Conservation (phyloP, 495 filamentous ascomycete species). For the Penicillium cosmopolitanum region DNA sequence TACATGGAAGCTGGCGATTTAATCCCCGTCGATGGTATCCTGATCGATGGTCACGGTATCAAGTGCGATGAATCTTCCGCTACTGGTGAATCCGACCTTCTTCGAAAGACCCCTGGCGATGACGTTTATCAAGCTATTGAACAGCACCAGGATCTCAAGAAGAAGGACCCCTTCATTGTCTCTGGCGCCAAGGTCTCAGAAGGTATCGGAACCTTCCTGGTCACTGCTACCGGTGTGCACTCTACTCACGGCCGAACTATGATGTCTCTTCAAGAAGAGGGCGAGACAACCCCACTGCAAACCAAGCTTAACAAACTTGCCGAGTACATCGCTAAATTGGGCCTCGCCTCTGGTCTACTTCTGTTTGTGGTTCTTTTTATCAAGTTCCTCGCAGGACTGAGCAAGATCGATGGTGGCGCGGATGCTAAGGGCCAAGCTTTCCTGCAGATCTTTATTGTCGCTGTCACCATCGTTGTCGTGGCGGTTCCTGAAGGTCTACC, state of each 20-base stretch:
- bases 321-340: slow-evolving; percentile 92
- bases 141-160: slow-evolving; percentile 70
- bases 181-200: slow-evolving; percentile 93
- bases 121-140: slow-evolving; percentile 84
- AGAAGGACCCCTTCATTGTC: slow-evolving; percentile 92
- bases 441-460: slow-evolving; percentile 90
- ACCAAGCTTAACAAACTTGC: slow-evolving; percentile 89
- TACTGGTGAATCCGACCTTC: slow-evolving; percentile 82
- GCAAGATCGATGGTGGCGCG: slow-evolving; percentile 52
- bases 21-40: slow-evolving; percentile 78
- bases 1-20: slow-evolving; percentile 87
- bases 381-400: slow-evolving; percentile 76
- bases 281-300: slow-evolving; percentile 92
- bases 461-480: slow-evolving; percentile 93
- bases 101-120: slow-evolving; percentile 71
- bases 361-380: slow-evolving; percentile 93
- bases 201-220: slow-evolving; percentile 83
- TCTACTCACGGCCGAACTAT: slow-evolving; percentile 90
- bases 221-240: slow-evolving; percentile 86
- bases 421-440: slow-evolving; percentile 84
- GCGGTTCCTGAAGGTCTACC: slow-evolving; percentile 94
- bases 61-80: slow-evolving; percentile 85
- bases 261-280: slow-evolving; percentile 89
- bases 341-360: slow-evolving; percentile 77
- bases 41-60: slow-evolving; percentile 72